phyloP scores from a whole-genome alignment of 2,329 filamentous ascomycete genomes.

The Aureobasidium sp. region DNA sequence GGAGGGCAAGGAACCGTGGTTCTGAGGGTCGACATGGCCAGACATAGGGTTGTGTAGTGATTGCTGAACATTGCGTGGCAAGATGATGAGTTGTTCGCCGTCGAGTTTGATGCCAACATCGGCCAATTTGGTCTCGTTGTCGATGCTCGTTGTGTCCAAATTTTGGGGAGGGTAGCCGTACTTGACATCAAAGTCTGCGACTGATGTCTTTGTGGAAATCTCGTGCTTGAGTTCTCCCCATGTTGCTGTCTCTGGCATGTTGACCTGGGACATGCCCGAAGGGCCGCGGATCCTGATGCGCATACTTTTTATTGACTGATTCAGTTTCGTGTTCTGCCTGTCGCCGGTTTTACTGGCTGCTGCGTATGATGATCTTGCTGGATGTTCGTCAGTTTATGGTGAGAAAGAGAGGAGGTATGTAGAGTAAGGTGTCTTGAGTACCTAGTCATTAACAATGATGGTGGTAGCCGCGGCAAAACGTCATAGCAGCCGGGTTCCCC shows the following conservation, averaged over 20 bases:
- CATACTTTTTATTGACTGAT: slow-evolving; percentile 42
- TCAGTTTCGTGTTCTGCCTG: background rate
- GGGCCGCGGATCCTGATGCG: slow-evolving; percentile 70
- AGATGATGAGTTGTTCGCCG: slow-evolving; percentile 62
- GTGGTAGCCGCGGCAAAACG: background rate
- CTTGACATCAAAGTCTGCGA: slow-evolving; percentile 67
- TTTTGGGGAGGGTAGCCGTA: slow-evolving; percentile 74
- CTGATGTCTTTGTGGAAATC: slow-evolving; percentile 57
- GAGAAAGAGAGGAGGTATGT: background rate
- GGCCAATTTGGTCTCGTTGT: slow-evolving; percentile 42
- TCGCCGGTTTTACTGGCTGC: background rate
- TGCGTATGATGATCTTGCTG: no score
- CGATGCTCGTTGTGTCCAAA: slow-evolving; percentile 52
- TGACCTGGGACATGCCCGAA: slow-evolving; percentile 62
- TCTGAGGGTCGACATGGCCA: slow-evolving; percentile 20
- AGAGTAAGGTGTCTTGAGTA: background rate
- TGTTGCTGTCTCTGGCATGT: slow-evolving; percentile 60
- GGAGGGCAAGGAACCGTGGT: slow-evolving; percentile 23
- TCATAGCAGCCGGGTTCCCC: background rate
- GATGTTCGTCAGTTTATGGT: background rate
- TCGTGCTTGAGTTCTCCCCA: slow-evolving; percentile 54
- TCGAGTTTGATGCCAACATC: slow-evolving; percentile 57
- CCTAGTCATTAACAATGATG: background rate
- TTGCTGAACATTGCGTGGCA: slow-evolving; percentile 36
- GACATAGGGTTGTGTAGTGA: slow-evolving; percentile 28